Evolutionary conservation across 441 rosid species (phyloP), one percentile per base, ranked within the genome.

Genomic region (Dalechampia spathulata): DNA sequence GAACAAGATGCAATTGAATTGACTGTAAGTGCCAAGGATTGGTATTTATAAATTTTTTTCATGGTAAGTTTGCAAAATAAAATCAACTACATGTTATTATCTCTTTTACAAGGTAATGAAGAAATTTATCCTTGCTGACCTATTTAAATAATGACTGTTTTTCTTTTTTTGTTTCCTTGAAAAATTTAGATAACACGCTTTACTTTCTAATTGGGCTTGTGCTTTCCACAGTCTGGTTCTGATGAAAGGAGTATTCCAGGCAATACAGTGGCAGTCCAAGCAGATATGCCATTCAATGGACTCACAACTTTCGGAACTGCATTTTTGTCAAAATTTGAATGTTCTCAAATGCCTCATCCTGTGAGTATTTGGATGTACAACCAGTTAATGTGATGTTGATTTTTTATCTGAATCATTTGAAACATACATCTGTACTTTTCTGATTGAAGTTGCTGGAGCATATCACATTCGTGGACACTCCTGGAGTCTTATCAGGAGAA

Each of bases 221-320:
- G 58, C 25, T 57, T 34, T 69, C 5, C 72, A 49, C 81, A 87
- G 99, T 83, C 96, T 52, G 95, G 99, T 68, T 51, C 82, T 34
- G 99, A 93, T 85, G 96, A 83, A 70, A 85, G 99, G 86, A 90
- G 97, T 72, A 83, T 93, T 70, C 99, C 97, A 0, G 99, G 97
- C 43, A 89, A 93, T 62, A 93, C 96, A 38, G 67, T 87, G 61
- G 99, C 99, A 27, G 97, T 90, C 61, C 95, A 85, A 76, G 97
- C 96, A 64, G 90, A 93, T 73, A 90, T 93, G 96, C 96, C 99
- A 43, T 93, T 83, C 73, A 80, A 72, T 72, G 99, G 97, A 46
- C 87, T 93, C 41, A 90, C 95, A 56, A 78, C 77, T 59, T 93
- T 90, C 75, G 99, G 96, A 69, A 85, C 93, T 54, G 83, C 97